phyloP scores from a whole-genome alignment of 192 early-diverging fungal species.

The Irineochytrium annulatum region DNA sequence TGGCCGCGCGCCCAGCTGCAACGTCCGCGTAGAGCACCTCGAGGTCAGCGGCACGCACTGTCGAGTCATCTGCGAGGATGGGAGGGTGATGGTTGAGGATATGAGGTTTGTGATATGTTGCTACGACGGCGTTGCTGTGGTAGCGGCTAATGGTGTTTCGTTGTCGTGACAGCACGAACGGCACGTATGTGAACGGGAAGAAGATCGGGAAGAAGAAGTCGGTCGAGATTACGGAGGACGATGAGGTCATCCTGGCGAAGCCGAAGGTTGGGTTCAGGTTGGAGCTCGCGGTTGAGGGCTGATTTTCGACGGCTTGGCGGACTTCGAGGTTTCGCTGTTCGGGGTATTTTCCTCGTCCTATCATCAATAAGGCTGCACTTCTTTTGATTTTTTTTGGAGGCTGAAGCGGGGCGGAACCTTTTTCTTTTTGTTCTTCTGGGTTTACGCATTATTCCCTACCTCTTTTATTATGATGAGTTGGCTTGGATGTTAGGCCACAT shows the following conservation, averaged over 20 bases:
- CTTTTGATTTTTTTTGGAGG: too few species aligned
- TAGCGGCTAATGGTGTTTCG: background rate
- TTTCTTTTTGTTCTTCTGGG: too few species aligned
- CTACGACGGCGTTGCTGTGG: background rate
- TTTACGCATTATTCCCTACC: too few species aligned
- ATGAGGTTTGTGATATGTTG: background rate
- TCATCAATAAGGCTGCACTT: too few species aligned
- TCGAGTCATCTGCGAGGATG: background rate
- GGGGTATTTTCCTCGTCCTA: too few species aligned
- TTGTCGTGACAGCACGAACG: slow-evolving; percentile 26
- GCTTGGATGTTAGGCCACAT: too few species aligned
- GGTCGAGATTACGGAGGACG: slow-evolving; percentile 12
- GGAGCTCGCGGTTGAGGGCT: too few species aligned
- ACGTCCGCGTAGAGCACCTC: slow-evolving; percentile 10
- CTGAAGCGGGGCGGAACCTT: background rate
- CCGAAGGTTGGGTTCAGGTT: too few species aligned
- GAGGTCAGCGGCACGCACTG: slow-evolving; percentile 30
- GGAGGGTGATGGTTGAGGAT: background rate
- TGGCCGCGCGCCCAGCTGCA: slow-evolving; percentile 19
- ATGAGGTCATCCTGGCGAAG: too few species aligned
- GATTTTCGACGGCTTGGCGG: too few species aligned
- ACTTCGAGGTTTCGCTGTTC: too few species aligned
- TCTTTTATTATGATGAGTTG: too few species aligned
- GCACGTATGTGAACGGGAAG: slow-evolving; percentile 24
- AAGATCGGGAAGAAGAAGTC: slow-evolving; percentile 13